phyloP scores from a whole-genome alignment of 345 rosid species.

The Iberis pinnata region DNA sequence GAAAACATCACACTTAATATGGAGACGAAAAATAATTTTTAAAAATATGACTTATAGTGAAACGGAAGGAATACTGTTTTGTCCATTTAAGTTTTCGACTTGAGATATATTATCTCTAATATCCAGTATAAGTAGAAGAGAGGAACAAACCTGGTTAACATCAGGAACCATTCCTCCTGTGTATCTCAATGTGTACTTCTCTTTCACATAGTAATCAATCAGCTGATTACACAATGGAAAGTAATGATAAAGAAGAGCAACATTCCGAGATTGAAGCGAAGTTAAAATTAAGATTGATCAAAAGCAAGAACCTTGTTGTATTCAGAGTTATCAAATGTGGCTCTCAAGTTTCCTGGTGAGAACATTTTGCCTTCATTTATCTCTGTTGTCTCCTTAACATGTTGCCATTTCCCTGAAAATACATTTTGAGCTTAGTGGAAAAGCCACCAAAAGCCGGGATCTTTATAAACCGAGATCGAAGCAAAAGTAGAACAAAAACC shows the following conservation, averaged over 20 bases:
- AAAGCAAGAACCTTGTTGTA: constrained; percentile 50
- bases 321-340: constrained; percentile 81
- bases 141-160: constrained; percentile 64
- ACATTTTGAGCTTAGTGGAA: constrained; percentile 4
- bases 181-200: constrained; percentile 95
- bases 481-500: constrained; percentile 37
- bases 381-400: constrained; percentile 85
- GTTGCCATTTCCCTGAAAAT: constrained; percentile 83
- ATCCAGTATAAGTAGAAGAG: background rate
- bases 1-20: too few relatives aligned
- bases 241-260: background rate
- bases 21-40: too few relatives aligned
- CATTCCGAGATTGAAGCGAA: background rate
- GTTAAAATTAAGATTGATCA: background rate
- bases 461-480: background rate
- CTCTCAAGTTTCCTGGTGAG: constrained; percentile 97
- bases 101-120: too few relatives aligned
- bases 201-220: constrained; percentile 74
- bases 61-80: too few relatives aligned
- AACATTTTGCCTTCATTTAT: constrained; percentile 83
- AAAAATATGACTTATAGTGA: too few relatives aligned
- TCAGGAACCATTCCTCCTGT: constrained; percentile 99
- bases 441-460: constrained; percentile 1
- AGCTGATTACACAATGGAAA: constrained; percentile 37
- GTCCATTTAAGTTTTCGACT: too few relatives aligned